Conservation (phyloP, 208 protist genomes). For the Crithidia sp. region DNA sequence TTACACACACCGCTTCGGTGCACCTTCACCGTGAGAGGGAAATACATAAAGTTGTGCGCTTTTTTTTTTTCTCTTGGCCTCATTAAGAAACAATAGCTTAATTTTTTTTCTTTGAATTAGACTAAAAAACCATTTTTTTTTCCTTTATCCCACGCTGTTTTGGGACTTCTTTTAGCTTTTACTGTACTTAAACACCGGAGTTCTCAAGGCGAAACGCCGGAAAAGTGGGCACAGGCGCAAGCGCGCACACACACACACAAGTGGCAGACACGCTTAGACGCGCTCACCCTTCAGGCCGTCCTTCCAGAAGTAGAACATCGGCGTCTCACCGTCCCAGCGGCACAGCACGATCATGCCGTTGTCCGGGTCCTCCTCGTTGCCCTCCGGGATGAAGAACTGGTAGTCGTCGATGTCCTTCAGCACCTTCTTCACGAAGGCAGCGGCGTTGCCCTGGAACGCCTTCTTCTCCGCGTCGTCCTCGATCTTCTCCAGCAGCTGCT, state of each 20-base stretch:
- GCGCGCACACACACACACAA: not conserved
- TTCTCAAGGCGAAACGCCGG: not conserved
- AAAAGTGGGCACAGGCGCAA: not conserved
- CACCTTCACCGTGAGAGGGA: too few species aligned
- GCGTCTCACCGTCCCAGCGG: slow-evolving; percentile 87
- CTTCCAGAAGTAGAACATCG: slow-evolving; percentile 92
- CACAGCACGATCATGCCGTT: slow-evolving; percentile 91
- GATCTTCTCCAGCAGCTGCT: slow-evolving; percentile 87
- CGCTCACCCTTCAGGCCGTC: slow-evolving; percentile 87
- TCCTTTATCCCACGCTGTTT: too few species aligned
- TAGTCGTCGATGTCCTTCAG: slow-evolving; percentile 92
- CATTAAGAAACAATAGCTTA: too few species aligned
- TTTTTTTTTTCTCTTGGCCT: too few species aligned
- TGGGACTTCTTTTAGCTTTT: too few species aligned
- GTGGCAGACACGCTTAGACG: slow-evolving; percentile 48
- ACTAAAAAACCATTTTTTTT: too few species aligned
- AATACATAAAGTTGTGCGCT: too few species aligned
- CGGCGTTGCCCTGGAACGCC: slow-evolving; percentile 88
- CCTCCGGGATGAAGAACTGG: slow-evolving; percentile 93
- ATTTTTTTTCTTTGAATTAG: too few species aligned
- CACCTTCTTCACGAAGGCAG: slow-evolving; percentile 92
- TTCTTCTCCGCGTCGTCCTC: slow-evolving; percentile 83
- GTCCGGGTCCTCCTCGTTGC: slow-evolving; percentile 91
- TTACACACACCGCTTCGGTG: too few species aligned
- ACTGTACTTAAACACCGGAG: too few species aligned